A percentile compares a stretch with the other conserved stretches of the same genome.
These are phyloP conservation scores for Vanrija humicola DNA, from an alignment of 1,284 basidiomycete genomes.

Conservation along the genomic window DNA sequence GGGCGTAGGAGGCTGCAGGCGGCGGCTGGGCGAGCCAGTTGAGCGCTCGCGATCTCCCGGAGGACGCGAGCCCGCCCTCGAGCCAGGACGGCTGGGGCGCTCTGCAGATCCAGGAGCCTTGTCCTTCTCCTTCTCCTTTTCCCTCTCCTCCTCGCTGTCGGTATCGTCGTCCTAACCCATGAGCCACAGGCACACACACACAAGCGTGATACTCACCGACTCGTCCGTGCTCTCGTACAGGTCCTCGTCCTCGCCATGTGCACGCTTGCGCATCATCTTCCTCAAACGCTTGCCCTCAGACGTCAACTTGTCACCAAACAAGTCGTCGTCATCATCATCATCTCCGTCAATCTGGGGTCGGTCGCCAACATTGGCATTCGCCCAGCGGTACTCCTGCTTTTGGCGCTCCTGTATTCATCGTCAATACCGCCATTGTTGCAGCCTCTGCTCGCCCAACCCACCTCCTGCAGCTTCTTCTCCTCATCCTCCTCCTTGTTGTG, in stretches of 20 bases:
- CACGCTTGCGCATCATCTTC: conserved; percentile 36
- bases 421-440: not conserved
- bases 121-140: conserved; percentile 27
- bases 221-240: conserved; percentile 13
- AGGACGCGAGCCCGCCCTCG: conserved; percentile 29
- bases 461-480: conserved; percentile 39
- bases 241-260: conserved; percentile 12
- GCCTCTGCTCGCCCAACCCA: conserved; percentile 3
- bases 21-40: conserved; percentile 20
- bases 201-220: not conserved
- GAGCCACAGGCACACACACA: too few species aligned
- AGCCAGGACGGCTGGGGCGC: conserved; percentile 10
- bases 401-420: conserved; percentile 24
- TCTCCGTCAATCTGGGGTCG: conserved; percentile 36
- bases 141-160: conserved; percentile 17
- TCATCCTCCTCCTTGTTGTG: conserved; percentile 41
- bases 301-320: conserved; percentile 34
- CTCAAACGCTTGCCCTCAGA: conserved; percentile 34
- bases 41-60: conserved; percentile 13
- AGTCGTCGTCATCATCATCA: conserved; percentile 30
- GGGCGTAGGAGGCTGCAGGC: conserved; percentile 16
- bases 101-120: conserved; percentile 13
- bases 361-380: conserved; percentile 43
- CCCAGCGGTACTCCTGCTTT: conserved; percentile 39
- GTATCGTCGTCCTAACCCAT: conserved; percentile 16